Percentiles rank a stretch among this genome's conserved stretches.
Conservation (phyloP, 805 yeast genomes). For the Ogataea chonburiensis region DNA sequence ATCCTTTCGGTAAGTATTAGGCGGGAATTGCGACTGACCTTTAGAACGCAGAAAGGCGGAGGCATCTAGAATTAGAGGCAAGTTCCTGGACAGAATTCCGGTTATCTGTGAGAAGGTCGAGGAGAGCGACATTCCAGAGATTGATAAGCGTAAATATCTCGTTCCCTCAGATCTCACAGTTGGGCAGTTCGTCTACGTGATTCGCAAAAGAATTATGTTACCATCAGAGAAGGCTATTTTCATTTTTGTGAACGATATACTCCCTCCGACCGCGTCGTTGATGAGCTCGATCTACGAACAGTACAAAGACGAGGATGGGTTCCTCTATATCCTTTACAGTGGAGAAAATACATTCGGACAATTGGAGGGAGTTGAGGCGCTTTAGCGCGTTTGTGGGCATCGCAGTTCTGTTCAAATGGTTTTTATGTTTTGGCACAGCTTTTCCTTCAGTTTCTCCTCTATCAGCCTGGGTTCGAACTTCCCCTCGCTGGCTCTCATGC, state of each 20-base stretch:
- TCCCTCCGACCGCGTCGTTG: constrained; percentile 97
- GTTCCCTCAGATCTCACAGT: constrained; percentile 96
- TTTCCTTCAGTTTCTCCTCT: constrained; percentile 24
- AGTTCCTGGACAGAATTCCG: constrained; percentile 90
- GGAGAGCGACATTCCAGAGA: constrained; percentile 91
- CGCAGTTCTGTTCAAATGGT: constrained; percentile 5
- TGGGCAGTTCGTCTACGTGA: constrained; percentile 97
- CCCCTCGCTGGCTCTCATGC: constrained; percentile 80
- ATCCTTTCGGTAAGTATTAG: constrained; percentile 74
- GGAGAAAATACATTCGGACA: constrained; percentile 97
- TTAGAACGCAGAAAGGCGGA: constrained; percentile 89
- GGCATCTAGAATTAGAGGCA: constrained; percentile 83
- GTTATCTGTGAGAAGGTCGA: constrained; percentile 97
- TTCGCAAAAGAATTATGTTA: constrained; percentile 91
- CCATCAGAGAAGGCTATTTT: constrained; percentile 98
- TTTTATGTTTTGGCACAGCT: constrained; percentile 13
- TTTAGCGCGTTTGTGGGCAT: constrained; percentile 6
- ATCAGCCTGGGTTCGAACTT: constrained; percentile 36
- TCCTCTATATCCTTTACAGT: constrained; percentile 90
- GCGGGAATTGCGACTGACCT: constrained; percentile 5
- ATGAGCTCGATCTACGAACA: constrained; percentile 95
- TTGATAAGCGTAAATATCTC: constrained; percentile 94
- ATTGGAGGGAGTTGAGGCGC: constrained; percentile 29
- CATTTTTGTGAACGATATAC: constrained; percentile 92
- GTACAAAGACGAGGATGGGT: constrained; percentile 97